These are phyloP conservation scores for Aspergillus ostianus DNA, from an alignment of 495 filamentous ascomycete genomes.

Conservation along the genomic window DNA sequence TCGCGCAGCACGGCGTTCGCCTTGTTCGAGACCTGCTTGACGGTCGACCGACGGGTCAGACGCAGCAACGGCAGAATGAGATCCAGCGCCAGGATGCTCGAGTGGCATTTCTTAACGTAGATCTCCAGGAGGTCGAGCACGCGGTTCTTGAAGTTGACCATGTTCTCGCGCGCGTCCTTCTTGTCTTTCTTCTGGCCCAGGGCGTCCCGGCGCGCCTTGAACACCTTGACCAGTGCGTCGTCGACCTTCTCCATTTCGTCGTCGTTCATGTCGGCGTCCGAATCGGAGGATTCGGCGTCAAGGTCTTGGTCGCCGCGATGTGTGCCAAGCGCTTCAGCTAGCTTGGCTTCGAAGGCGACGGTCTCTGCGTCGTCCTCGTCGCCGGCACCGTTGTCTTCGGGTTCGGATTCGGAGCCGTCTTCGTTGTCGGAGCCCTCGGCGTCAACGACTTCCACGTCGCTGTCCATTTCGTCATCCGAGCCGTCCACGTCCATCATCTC, in stretches of 20 bases:
- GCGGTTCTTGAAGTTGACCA: constrained; percentile 92
- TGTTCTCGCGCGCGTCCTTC: constrained; percentile 81
- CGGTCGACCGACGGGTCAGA: constrained; percentile 58
- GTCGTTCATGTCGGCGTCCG: constrained; percentile 83
- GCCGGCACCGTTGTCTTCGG: constrained; percentile 21
- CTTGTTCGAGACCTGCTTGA: constrained; percentile 71
- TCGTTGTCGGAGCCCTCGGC: constrained; percentile 33
- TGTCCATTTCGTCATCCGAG: constrained; percentile 37
- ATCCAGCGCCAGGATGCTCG: constrained; percentile 61
- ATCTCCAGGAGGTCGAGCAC: constrained; percentile 85
- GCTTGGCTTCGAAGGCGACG: constrained; percentile 71
- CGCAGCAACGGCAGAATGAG: constrained; percentile 65
- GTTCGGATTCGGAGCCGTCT: constrained; percentile 22
- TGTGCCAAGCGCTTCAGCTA: constrained; percentile 70
- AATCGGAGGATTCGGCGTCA: constrained; percentile 54
- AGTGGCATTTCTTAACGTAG: constrained; percentile 76
- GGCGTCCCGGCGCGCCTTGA: constrained; percentile 65
- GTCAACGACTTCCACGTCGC: constrained; percentile 32
- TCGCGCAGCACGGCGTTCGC: constrained; percentile 64
- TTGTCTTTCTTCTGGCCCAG: constrained; percentile 72
- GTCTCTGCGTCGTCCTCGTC: constrained; percentile 52
- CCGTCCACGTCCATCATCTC: constrained; percentile 36
- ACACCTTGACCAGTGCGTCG: constrained; percentile 74
- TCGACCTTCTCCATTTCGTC: constrained; percentile 94
- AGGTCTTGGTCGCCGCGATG: constrained; percentile 56